Evolutionary conservation across 768 basidiomycete species (phyloP).

Genomic region (Rhodotorula babjevae): DNA sequence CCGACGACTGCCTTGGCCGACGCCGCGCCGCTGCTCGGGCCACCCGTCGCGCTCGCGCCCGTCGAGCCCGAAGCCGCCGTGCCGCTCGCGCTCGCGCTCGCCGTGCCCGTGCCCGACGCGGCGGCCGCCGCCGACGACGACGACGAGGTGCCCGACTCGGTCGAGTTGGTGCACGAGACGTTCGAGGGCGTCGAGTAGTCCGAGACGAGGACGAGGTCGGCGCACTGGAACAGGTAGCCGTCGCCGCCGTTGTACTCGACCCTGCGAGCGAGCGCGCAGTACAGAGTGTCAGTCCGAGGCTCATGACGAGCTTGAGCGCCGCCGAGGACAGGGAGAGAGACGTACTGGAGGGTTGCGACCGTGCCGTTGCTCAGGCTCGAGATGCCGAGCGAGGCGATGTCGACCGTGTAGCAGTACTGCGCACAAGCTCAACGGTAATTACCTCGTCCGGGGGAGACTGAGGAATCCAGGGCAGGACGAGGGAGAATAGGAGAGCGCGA

Average conservation of each 20-base stretch:
- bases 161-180: slow-evolving; percentile 41
- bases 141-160: slow-evolving; percentile 12
- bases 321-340: slow-evolving; percentile 7
- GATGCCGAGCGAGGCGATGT: slow-evolving; percentile 56
- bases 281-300: too few species aligned
- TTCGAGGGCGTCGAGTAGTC: slow-evolving; percentile 55
- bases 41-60: neutral
- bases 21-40: neutral
- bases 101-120: neutral
- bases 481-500: neutral
- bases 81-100: neutral
- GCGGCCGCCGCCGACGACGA: neutral
- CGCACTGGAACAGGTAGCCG: slow-evolving; percentile 67
- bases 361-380: slow-evolving; percentile 58
- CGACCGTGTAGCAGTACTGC: slow-evolving; percentile 62
- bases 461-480: too few species aligned
- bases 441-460: too few species aligned
- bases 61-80: neutral
- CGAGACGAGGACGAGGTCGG: slow-evolving; percentile 67
- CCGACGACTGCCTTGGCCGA: too few species aligned
- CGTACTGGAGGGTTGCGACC: slow-evolving; percentile 64
- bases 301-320: too few species aligned
- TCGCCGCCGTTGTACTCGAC: slow-evolving; percentile 67
- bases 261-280: too few species aligned
- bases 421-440: neutral